Conservation (phyloP, 2,329 filamentous ascomycete species). For the Ambrosiella xylebori region DNA sequence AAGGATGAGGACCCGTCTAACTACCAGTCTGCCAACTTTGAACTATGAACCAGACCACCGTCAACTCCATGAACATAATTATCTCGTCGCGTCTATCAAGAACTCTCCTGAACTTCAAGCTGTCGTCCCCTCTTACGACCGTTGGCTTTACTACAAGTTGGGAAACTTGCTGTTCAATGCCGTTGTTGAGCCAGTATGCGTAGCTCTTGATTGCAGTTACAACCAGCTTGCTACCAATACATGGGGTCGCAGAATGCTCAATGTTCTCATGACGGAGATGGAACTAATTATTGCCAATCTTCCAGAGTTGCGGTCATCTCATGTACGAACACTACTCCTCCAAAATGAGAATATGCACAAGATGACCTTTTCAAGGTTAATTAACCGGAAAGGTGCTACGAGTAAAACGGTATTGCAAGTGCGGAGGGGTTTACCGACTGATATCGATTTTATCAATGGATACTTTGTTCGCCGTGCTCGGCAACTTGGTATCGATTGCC, state of each 20-base stretch:
- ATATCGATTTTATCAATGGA: conserved; percentile 74
- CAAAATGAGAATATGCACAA: conserved; percentile 45
- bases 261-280: conserved; percentile 58
- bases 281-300: conserved; percentile 51
- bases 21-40: conserved; percentile 6
- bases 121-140: conserved; percentile 22
- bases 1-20: conserved; percentile 20
- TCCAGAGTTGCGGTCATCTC: conserved; percentile 52
- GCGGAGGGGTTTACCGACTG: conserved; percentile 43
- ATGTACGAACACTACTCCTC: conserved; percentile 37
- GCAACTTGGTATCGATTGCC: conserved; percentile 53
- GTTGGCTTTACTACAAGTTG: conserved; percentile 57
- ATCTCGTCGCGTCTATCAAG: conserved; percentile 10
- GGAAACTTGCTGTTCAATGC: conserved; percentile 60
- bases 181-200: conserved; percentile 66
- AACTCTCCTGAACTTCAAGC: conserved; percentile 11
- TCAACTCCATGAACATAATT: neutral
- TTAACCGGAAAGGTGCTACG: conserved; percentile 32
- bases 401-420: conserved; percentile 55
- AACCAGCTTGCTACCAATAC: conserved; percentile 52
- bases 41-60: conserved; percentile 7
- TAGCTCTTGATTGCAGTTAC: conserved; percentile 61
- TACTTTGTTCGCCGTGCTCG: conserved; percentile 64
- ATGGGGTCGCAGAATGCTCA: conserved; percentile 46
- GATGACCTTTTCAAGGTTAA: conserved; percentile 38